Conservation (phyloP, 1,139 yeast species). For the Tardiomyces depauwii region DNA sequence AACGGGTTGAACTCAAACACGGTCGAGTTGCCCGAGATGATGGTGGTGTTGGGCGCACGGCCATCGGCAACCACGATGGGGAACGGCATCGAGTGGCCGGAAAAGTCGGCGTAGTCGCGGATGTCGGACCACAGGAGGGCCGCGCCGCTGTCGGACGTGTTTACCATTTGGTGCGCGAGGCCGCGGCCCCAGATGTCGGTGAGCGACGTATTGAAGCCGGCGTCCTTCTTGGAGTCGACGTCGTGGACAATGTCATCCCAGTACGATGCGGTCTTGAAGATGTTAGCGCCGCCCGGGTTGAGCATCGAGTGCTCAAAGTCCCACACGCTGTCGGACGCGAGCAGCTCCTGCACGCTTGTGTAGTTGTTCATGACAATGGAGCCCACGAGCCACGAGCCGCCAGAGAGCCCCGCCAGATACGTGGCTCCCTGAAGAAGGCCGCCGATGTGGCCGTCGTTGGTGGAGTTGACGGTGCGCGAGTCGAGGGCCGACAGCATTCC, state of each 20-base stretch:
- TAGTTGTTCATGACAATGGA: conserved; percentile 72
- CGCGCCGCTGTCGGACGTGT: conserved; percentile 41
- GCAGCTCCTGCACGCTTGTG: conserved; percentile 54
- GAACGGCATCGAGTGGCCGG: conserved; percentile 60
- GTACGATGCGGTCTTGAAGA: conserved; percentile 39
- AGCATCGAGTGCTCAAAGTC: conserved; percentile 50
- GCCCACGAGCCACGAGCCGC: conserved; percentile 83
- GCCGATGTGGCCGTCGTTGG: conserved; percentile 52
- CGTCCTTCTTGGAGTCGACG: conserved; percentile 44
- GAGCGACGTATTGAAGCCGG: conserved; percentile 58
- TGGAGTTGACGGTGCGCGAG: conserved; percentile 45
- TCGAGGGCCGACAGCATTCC: conserved; percentile 76
- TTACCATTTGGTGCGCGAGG: conserved; percentile 57
- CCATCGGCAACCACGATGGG: conserved; percentile 75
- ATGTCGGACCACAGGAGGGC: conserved; percentile 58
- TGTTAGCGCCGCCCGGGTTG: conserved; percentile 57
- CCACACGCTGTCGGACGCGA: conserved; percentile 47
- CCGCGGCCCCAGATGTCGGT: conserved; percentile 90
- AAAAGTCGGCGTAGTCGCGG: conserved; percentile 39
- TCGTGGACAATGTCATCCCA: conserved; percentile 39
- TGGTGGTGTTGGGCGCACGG: conserved; percentile 48
- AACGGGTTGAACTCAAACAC: conserved; percentile 70
- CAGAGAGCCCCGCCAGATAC: conserved; percentile 67
- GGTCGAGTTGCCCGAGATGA: conserved; percentile 54
- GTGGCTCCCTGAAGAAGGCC: conserved; percentile 67